Evolutionary conservation across 163 green algal genomes (phyloP), one percentile per base, ranked within the genome.

Genomic region (Chloromonas sp.): DNA sequence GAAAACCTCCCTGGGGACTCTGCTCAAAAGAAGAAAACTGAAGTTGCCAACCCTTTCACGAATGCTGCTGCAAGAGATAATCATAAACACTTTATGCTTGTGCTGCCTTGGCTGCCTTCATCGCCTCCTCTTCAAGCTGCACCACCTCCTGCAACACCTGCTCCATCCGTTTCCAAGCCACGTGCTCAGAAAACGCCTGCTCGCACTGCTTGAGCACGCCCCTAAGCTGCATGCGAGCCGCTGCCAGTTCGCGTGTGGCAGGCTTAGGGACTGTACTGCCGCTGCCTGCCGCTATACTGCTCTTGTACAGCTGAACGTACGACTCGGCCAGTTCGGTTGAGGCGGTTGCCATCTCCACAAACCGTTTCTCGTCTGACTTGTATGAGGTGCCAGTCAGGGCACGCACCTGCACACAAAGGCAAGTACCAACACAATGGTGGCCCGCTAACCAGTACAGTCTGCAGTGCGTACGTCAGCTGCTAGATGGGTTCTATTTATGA

Each of bases 191-290:
- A 79, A 94, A 96, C 1, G 71, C 60, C 71, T 91, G 88, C 60
- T 89, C 85, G 5, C 89, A 91, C 81, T 92, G 88, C 81, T 93
- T 91, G 60, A 95, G 77, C 74, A 96, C 36, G 0, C 91, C 89
- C 0, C 92, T 79, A 71, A 96, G 86, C 71, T 95, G 93, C 92
- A 96, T 91, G 58, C 93, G 88, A 2, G 89, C 93, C 13, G 92
- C 89, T 2, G 90, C 84, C 58, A 96, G 87, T 66, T 96, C 93
- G 0, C 88, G 84, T 15, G 84, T 82, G 60, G 61, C 78, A 36
- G 36, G 36, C 36, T 36, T 36, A 36, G 36, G 36, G 61, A 36
- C 2, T 60, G 61, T 36, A 61, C 70, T 82, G 71, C 14, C 1
- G 61, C 2, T 59, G 76, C 82, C 78, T n/a, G 86, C 82, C 3